Evolutionary conservation across 805 yeast genomes (phyloP).

Genomic region (Candida morakotiae): DNA sequence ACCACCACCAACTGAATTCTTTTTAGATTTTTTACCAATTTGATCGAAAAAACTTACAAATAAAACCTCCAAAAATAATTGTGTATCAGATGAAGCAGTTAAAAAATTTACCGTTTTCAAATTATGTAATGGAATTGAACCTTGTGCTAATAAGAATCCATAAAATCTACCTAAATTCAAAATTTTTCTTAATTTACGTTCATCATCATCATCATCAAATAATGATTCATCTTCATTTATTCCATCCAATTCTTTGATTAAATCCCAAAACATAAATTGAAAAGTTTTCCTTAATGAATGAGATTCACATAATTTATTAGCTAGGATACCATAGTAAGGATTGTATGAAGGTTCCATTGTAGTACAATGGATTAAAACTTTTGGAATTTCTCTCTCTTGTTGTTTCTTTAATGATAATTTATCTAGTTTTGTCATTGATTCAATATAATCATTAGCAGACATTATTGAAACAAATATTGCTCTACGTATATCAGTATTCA

Average conservation of each 20-base stretch:
- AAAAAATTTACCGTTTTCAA: slow-evolving; percentile 72
- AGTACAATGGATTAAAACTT: slow-evolving; percentile 81
- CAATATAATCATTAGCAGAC: slow-evolving; percentile 91
- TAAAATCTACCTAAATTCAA: slow-evolving; percentile 77
- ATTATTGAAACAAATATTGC: slow-evolving; percentile 91
- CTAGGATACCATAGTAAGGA: slow-evolving; percentile 84
- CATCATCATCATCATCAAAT: slow-evolving; percentile 47
- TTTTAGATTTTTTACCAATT: slow-evolving; percentile 60
- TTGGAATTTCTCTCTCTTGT: slow-evolving; percentile 85
- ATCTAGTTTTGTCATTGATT: slow-evolving; percentile 78
- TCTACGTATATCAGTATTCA: slow-evolving; percentile 93
- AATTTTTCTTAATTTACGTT: slow-evolving; percentile 51
- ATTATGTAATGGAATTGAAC: slow-evolving; percentile 66
- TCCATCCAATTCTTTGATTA: slow-evolving; percentile 62
- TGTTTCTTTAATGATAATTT: slow-evolving; percentile 72
- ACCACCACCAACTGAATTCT: slow-evolving; percentile 43
- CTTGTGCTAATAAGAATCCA: slow-evolving; percentile 72
- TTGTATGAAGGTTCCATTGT: slow-evolving; percentile 79
- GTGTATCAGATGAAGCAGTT: slow-evolving; percentile 59
- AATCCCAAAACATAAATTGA: slow-evolving; percentile 89
- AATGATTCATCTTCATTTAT: slow-evolving; percentile 30
- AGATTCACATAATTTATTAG: slow-evolving; percentile 68
- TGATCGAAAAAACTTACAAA: slow-evolving; percentile 64
- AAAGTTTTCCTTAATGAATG: slow-evolving; percentile 77
- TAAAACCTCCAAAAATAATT: slow-evolving; percentile 68